phyloP scores from a whole-genome alignment of 768 basidiomycete species.

The Agrocybe pediades region DNA sequence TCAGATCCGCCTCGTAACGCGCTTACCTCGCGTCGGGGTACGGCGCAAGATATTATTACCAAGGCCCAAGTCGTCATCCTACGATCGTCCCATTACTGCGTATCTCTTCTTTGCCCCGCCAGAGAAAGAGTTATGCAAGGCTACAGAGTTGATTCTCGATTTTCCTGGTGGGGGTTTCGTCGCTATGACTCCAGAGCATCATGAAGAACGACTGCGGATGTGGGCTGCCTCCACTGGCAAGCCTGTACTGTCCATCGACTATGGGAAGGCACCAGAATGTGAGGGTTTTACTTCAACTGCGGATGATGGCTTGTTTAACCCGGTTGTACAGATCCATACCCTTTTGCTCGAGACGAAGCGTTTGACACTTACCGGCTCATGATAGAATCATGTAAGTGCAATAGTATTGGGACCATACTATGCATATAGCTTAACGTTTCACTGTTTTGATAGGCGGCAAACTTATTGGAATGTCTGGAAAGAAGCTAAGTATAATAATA shows the following conservation, averaged over 20 bases:
- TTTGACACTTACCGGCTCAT: constrained; percentile 88
- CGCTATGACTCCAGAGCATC: constrained; percentile 94
- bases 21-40: constrained; percentile 65
- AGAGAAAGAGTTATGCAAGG: constrained; percentile 58
- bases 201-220: constrained; percentile 86
- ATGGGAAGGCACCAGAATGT: constrained; percentile 98
- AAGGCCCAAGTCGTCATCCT: constrained; percentile 74
- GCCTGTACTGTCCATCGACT: constrained; percentile 86
- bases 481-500: constrained; percentile 73
- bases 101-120: constrained; percentile 82
- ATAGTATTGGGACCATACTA: background rate
- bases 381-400: constrained; percentile 60
- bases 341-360: constrained; percentile 93
- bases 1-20: constrained; percentile 70
- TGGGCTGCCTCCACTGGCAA: constrained; percentile 84
- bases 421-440: constrained; percentile 3
- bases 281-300: constrained; percentile 18
- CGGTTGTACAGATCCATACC: constrained; percentile 81
- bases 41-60: constrained; percentile 80
- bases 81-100: constrained; percentile 80
- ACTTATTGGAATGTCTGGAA: constrained; percentile 88
- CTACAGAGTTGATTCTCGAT: constrained; percentile 86
- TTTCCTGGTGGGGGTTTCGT: constrained; percentile 97
- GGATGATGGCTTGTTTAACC: background rate
- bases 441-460: constrained; percentile 52